phyloP scores from a whole-genome alignment of 2,329 filamentous ascomycete species.

The Clarireedia homoeocarpa region DNA sequence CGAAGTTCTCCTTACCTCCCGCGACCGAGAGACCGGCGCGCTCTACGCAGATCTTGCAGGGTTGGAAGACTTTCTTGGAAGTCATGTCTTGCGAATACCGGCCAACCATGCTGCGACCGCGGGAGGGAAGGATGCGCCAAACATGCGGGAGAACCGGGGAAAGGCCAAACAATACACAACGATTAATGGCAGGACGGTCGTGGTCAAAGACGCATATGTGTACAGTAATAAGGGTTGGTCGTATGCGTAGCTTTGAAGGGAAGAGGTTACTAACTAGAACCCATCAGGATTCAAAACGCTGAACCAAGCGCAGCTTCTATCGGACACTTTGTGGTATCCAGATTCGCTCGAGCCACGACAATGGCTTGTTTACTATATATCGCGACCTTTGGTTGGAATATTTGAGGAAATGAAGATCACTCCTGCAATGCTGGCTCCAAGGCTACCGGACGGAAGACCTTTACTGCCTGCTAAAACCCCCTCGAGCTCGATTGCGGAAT shows the following conservation, averaged over 20 bases:
- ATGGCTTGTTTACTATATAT: slow-evolving; percentile 97
- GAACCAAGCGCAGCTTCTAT: slow-evolving; percentile 79
- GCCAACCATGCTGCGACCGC: slow-evolving; percentile 40
- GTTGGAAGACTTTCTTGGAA: slow-evolving; percentile 90
- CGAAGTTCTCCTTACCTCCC: slow-evolving; percentile 79
- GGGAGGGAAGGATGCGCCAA: slow-evolving; percentile 52
- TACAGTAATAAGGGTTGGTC: slow-evolving; percentile 89
- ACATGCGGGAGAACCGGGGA: slow-evolving; percentile 75
- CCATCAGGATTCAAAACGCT: slow-evolving; percentile 76
- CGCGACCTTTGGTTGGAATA: slow-evolving; percentile 73
- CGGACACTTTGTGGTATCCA: slow-evolving; percentile 80
- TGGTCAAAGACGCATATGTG: slow-evolving; percentile 86
- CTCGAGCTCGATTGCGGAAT: slow-evolving; percentile 13
- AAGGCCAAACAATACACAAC: slow-evolving; percentile 95
- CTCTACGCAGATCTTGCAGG: slow-evolving; percentile 72
- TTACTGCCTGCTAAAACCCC: slow-evolving; percentile 15
- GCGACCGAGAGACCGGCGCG: slow-evolving; percentile 77
- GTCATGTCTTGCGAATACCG: slow-evolving; percentile 88
- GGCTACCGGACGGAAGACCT: slow-evolving; percentile 28
- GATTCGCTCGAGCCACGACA: slow-evolving; percentile 83
- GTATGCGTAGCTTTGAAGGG: background rate
- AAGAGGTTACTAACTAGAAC: too few species aligned
- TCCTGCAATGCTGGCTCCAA: slow-evolving; percentile 52
- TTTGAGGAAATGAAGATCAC: slow-evolving; percentile 70
- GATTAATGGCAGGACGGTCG: slow-evolving; percentile 83